Evolutionary conservation across 768 basidiomycete genomes (phyloP), one percentile per base, ranked within the genome.

Genomic region (Tylopilus sp.): DNA sequence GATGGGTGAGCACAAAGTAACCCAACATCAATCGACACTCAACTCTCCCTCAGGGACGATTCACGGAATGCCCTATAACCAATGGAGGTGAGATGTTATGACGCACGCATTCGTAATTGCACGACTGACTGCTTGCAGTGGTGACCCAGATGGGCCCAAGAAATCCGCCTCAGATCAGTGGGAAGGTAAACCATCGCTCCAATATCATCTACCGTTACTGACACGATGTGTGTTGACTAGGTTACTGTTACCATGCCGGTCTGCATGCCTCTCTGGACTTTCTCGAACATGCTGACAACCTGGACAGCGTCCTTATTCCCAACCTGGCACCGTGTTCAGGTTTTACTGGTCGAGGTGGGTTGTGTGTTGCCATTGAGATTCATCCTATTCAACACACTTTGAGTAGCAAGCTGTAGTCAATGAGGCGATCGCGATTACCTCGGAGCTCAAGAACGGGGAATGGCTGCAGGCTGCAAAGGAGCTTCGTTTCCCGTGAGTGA

Each of bases 221-320:
- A 63, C 33, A n/a, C 45, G 26, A 42, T 16, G 33, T 25, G 4
- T 14, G 6, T 43, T 2, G 21, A n/a, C 28, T 45, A 63, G 61
- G 61, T 2, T 63, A 63, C 41, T 63, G 61, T 45, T 61, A 57
- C 30, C 61, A 63, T 34, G 40, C n/a, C 21, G 49, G 61, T 63
- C 17, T 13, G 62, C 48, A 11, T 11, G 19, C 26, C 2, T 10
- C 8, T 22, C n/a, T 4, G 1, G 2, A 1, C 6, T 7, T 24
- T 43, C 6, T 21, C 1, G 16, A 47, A 4, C 7, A 12, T 9
- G 9, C 22, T 64, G 36, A 63, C 26, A 42, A 29, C 22, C 19
- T 16, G 16, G 40, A 50, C 24, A 63, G 61, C 61, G 40, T 48
- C 62, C 28, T 22, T 63, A 16, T 63, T 63, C 41, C 61, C 61